phyloP scores from a whole-genome alignment of 1,139 yeast genomes.

The Pichia sp. region DNA sequence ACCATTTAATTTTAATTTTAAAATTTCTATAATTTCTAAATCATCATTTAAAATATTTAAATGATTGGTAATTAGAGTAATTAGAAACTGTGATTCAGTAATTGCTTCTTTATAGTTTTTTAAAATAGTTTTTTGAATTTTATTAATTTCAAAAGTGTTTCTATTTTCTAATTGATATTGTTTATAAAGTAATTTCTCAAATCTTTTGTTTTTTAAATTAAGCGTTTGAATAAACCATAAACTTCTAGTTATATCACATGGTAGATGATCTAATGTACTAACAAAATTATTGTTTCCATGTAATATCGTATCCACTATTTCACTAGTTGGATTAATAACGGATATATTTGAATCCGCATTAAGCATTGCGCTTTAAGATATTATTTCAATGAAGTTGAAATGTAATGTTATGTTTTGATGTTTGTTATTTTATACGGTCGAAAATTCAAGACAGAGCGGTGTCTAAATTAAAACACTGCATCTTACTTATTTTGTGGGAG shows the following conservation, averaged over 20 bases:
- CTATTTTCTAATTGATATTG: background rate
- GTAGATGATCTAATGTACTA: conserved; percentile 40
- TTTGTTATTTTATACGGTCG: too few relatives aligned
- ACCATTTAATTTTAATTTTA: conserved; percentile 10
- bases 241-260: conserved; percentile 42
- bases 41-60: conserved; percentile 22
- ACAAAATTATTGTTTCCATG: conserved; percentile 29
- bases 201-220: conserved; percentile 27
- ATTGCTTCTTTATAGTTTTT: conserved; percentile 20
- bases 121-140: conserved; percentile 6
- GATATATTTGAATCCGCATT: background rate
- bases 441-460: too few relatives aligned
- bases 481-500: too few relatives aligned
- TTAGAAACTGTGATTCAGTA: conserved; percentile 23
- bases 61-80: conserved; percentile 20
- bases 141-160: background rate
- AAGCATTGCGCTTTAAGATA: background rate
- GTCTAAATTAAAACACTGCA: too few relatives aligned
- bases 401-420: too few relatives aligned
- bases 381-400: too few relatives aligned
- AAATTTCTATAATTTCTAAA: conserved; percentile 1
- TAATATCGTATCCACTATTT: conserved; percentile 5
- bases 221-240: conserved; percentile 42
- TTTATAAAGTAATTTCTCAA: conserved; percentile 13
- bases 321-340: background rate